phyloP scores from a whole-genome alignment of 345 rosid genomes.

The Crucihimalaya himalaica region DNA sequence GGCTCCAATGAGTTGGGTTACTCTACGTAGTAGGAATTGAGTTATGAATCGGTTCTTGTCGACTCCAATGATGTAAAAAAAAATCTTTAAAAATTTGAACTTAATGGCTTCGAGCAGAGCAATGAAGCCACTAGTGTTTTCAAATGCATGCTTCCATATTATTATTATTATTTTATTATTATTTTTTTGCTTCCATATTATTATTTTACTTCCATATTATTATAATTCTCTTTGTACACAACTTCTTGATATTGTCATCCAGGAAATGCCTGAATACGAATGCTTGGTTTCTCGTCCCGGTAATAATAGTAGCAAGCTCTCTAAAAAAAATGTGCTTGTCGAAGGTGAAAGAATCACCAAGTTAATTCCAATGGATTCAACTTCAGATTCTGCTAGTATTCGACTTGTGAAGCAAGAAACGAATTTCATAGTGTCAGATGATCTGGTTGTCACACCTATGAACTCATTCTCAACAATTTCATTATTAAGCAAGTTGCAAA shows the following conservation, averaged over 20 bases:
- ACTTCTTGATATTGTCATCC: neutral
- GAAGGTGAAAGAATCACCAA: neutral
- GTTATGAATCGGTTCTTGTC: too few species aligned
- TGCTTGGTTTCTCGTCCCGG: neutral
- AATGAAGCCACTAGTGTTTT: neutral
- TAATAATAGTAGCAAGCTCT: neutral
- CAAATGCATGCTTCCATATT: conserved; percentile 13
- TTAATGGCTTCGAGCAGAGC: neutral
- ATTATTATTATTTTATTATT: too few species aligned
- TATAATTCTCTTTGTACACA: neutral
- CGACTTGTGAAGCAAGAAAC: conserved; percentile 27
- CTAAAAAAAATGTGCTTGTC: neutral
- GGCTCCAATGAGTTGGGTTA: too few species aligned
- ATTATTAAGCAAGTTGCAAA: conserved; percentile 13
- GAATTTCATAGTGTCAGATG: conserved; percentile 28
- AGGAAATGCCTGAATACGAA: conserved; percentile 1
- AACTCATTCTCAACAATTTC: conserved; percentile 26
- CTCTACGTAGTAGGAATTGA: too few species aligned
- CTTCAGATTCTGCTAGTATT: neutral
- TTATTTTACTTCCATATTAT: conserved; percentile 21
- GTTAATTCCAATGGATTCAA: neutral
- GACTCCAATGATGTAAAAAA: too few species aligned
- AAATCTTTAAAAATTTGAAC: too few species aligned
- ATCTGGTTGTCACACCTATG: conserved; percentile 23
- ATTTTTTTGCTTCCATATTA: too few species aligned